These are phyloP conservation scores for Parafenestella ontariensis DNA, from an alignment of 2,329 filamentous ascomycete genomes.

Conservation along the genomic window DNA sequence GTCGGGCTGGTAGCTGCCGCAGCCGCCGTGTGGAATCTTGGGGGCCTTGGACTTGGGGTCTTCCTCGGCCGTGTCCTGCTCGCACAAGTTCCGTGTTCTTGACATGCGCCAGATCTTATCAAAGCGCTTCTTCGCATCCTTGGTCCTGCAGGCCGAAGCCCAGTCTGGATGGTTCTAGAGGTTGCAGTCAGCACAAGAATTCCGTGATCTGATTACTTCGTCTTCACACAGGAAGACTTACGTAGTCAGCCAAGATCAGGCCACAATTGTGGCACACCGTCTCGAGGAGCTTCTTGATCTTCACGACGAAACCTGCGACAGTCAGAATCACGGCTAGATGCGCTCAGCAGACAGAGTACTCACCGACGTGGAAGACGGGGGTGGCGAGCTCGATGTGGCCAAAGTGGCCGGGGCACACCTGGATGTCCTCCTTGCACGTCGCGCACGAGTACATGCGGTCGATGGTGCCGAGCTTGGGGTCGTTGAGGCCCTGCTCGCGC, in stretches of 20 bases:
- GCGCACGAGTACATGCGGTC: conserved; percentile 95
- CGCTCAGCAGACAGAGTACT: conserved; percentile 25
- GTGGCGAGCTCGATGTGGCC: conserved; percentile 97
- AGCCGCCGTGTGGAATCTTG: conserved; percentile 76
- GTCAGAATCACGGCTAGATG: conserved; percentile 14
- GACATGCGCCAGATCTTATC: conserved; percentile 90
- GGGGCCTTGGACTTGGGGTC: conserved; percentile 59
- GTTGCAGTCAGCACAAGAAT: conserved; percentile 63
- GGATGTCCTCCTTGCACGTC: conserved; percentile 94
- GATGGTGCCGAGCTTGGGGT: conserved; percentile 94
- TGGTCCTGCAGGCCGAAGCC: conserved; percentile 77
- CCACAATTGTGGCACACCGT: conserved; percentile 99
- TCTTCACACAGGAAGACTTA: conserved; percentile 76
- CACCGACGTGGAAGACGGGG: conserved; percentile 88
- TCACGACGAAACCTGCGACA: conserved; percentile 84
- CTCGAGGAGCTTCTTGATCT: conserved; percentile 99
- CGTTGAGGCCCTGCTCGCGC: conserved; percentile 90
- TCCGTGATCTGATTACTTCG: conserved; percentile 56
- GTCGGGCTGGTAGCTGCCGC: conserved; percentile 87
- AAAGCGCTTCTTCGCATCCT: conserved; percentile 94
- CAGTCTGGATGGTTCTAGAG: conserved; percentile 77
- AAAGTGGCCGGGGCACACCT: conserved; percentile 96
- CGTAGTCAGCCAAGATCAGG: conserved; percentile 96
- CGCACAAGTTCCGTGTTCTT: conserved; percentile 85
- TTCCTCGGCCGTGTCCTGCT: conserved; percentile 75